Evolutionary conservation across 2,329 filamentous ascomycete species (phyloP), one percentile per base, ranked within the genome.

Genomic region (Phialocephala sp.): DNA sequence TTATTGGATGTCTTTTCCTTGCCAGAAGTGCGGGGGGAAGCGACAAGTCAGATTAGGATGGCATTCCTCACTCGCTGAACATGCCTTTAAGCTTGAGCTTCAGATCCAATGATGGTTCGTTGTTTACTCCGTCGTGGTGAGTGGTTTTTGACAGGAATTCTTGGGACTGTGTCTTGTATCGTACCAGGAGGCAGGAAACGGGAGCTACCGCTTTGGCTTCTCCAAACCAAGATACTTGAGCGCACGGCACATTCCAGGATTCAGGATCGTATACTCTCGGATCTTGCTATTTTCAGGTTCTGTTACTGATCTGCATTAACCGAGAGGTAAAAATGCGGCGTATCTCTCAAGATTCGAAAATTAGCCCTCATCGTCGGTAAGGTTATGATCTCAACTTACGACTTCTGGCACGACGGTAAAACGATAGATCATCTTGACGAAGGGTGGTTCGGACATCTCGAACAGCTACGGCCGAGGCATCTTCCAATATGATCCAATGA

Each of bases 151-250:
- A 36, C 4, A n/a, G 57, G 20, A 47, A 41, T 15, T 15, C 11
- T 43, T 24, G 4, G 27, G 2, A 11, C 2, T 45, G 8, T 14
- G 54, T 37, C 12, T 15, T 36, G 9, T 24, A 6, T 41, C 20
- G 35, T 5, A 35, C 43, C 24, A 47, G 58, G 5, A 47, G 20
- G 27, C 37, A 50, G 20, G n/a, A 18, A 43, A n/a, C 62, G 57
- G 57, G 62, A 64, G 57, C 18, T 32, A 24, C 62, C 62, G 62
- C 56, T 55, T 36, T 24, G 60, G 60, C 52, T 36, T 57, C 24
- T 57, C 50, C 43, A 32, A 24, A 43, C 52, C 18, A 62, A 62
- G 60, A 32, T 61, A 50, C 36, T 50, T 55, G 50, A 57, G 24
- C 43, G 56, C 11, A 60, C 39, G 45, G 22, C 24, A 61, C 37